These are phyloP conservation scores for Coemansia sp. DNA, from an alignment of 192 early-diverging fungal genomes.

Conservation along the genomic window DNA sequence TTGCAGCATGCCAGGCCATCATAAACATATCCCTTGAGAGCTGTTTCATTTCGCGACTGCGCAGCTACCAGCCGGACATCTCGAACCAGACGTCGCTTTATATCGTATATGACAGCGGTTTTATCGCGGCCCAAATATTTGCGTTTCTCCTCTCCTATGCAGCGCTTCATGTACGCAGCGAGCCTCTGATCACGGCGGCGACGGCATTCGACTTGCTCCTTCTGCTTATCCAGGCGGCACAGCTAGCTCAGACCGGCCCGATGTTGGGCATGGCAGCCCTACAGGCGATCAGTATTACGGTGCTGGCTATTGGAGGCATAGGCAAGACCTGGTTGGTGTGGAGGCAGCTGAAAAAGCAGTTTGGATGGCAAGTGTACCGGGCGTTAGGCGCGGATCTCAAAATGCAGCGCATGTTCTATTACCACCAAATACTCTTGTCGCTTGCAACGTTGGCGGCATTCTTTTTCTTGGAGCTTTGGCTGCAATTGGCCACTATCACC, in stretches of 20 bases:
- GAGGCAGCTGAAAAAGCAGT: slow-evolving; percentile 44
- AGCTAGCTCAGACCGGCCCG: slow-evolving; percentile 24
- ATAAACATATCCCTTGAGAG: slow-evolving; percentile 30
- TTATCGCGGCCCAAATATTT: slow-evolving; percentile 32
- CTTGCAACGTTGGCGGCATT: slow-evolving; percentile 32
- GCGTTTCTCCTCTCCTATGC: slow-evolving; percentile 18
- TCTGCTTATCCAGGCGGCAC: slow-evolving; percentile 21
- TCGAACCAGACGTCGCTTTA: slow-evolving; percentile 20
- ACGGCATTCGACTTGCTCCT: slow-evolving; percentile 40
- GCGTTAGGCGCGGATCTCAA: slow-evolving; percentile 48
- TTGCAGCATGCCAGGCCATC: slow-evolving; percentile 21
- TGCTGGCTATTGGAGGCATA: slow-evolving; percentile 19
- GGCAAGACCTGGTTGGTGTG: slow-evolving; percentile 31
- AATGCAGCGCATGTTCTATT: slow-evolving; percentile 55
- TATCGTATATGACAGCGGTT: slow-evolving; percentile 32
- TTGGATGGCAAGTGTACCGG: slow-evolving; percentile 56
- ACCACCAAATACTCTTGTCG: slow-evolving; percentile 39
- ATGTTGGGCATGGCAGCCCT: slow-evolving; percentile 13
- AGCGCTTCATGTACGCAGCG: slow-evolving; percentile 30
- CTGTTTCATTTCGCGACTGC: slow-evolving; percentile 21
- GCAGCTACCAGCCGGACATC: background rate
- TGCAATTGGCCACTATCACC: slow-evolving; percentile 59
- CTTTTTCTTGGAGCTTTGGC: slow-evolving; percentile 47
- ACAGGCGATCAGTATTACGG: slow-evolving; percentile 25
- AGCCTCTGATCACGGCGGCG: slow-evolving; percentile 29